phyloP scores from a whole-genome alignment of 306 rosid genomes.

The Lathyrus sativus region DNA sequence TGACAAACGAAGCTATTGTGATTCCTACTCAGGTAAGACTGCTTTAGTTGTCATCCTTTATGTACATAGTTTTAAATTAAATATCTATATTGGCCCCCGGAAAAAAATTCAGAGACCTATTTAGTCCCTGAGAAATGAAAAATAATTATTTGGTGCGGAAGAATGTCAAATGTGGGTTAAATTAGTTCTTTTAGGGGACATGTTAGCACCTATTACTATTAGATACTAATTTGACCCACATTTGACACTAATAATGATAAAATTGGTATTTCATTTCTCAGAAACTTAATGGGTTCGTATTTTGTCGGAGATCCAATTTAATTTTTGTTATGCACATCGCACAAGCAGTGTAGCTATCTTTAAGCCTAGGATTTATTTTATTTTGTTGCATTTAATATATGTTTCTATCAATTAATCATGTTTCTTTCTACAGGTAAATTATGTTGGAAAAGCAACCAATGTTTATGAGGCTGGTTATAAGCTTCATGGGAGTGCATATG shows the following conservation, averaged over 20 bases:
- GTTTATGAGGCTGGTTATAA: constrained; percentile 75
- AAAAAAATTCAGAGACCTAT: neutral
- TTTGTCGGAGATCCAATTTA: too few species aligned
- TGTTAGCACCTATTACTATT: neutral
- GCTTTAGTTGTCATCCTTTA: constrained; percentile 30
- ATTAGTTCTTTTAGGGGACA: neutral
- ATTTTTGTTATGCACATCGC: constrained; percentile 25
- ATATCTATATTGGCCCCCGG: neutral
- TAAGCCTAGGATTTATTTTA: constrained; percentile 8
- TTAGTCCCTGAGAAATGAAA: neutral
- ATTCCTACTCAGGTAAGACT: constrained; percentile 84
- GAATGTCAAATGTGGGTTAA: neutral
- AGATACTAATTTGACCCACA: neutral
- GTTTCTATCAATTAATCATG: constrained; percentile 33
- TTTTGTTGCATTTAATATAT: constrained; percentile 13
- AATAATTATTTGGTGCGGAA: neutral
- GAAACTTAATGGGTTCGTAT: too few species aligned
- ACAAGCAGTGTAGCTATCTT: neutral
- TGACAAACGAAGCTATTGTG: constrained; percentile 82
- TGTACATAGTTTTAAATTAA: neutral
- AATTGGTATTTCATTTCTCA: too few species aligned
- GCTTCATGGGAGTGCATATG: constrained; percentile 91
- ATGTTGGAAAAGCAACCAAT: constrained; percentile 93
- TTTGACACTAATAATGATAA: neutral
- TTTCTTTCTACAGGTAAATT: constrained; percentile 74